These are phyloP conservation scores for Ophiocordyceps camponoti-leonardi DNA, from an alignment of 2,329 filamentous ascomycete species.

Conservation along the genomic window DNA sequence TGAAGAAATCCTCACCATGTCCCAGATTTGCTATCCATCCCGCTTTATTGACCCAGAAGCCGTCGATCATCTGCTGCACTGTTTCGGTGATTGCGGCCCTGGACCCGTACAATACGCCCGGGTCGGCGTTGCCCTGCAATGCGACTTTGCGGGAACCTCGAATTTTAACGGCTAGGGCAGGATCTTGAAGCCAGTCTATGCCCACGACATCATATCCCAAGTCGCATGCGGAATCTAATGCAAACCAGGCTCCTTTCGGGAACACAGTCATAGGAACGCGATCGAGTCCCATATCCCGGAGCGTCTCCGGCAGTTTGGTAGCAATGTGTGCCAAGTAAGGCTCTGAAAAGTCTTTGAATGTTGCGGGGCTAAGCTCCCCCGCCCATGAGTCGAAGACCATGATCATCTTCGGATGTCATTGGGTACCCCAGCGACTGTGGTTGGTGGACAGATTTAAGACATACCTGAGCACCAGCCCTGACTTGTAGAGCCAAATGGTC, in stretches of 20 bases:
- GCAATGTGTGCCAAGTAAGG: constrained; percentile 80
- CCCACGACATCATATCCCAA: constrained; percentile 88
- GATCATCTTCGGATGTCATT: constrained; percentile 44
- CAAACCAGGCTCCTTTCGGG: constrained; percentile 94
- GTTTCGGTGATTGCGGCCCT: constrained; percentile 64
- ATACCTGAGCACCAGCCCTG: constrained; percentile 73
- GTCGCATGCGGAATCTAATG: constrained; percentile 70
- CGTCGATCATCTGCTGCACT: constrained; percentile 73
- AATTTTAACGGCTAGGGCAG: constrained; percentile 64
- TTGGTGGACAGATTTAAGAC: constrained; percentile 1
- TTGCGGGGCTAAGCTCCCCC: constrained; percentile 70
- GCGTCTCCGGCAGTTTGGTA: constrained; percentile 54
- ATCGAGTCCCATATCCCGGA: constrained; percentile 59
- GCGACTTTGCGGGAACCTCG: constrained; percentile 59
- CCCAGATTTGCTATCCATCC: constrained; percentile 97
- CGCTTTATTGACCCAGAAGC: constrained; percentile 64
- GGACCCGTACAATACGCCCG: constrained; percentile 78
- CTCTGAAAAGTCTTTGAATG: constrained; percentile 71
- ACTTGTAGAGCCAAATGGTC: constrained; percentile 90
- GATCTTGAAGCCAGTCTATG: constrained; percentile 87
- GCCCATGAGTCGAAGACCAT: constrained; percentile 99
- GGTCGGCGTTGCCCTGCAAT: constrained; percentile 91
- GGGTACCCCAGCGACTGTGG: too few relatives aligned
- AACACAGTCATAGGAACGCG: constrained; percentile 94
- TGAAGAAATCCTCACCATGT: constrained; percentile 48